Conservation (phyloP, 2,329 filamentous ascomycete genomes). For the Ploettnerulaceae sp. region DNA sequence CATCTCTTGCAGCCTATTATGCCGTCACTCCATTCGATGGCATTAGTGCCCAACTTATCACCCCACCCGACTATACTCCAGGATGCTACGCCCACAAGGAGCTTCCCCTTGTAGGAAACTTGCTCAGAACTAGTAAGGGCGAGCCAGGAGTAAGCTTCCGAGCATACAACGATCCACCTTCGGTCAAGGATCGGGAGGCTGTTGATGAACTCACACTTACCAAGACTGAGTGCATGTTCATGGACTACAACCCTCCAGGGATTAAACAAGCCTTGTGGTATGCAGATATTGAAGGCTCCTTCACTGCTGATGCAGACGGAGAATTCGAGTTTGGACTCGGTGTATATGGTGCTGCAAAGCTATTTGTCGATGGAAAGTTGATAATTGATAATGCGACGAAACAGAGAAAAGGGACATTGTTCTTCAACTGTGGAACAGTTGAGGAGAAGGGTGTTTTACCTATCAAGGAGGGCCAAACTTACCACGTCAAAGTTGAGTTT, state of each 20-base stretch:
- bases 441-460: slow-evolving; percentile 32
- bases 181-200: slow-evolving; percentile 40
- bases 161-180: slow-evolving; percentile 53
- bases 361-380: slow-evolving; percentile 36
- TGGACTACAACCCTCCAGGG: slow-evolving; percentile 45
- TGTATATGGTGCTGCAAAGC: slow-evolving; percentile 33
- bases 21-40: slow-evolving; percentile 69
- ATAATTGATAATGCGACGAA: slow-evolving; percentile 35
- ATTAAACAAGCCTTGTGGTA: slow-evolving; percentile 37
- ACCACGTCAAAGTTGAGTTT: slow-evolving; percentile 39
- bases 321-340: slow-evolving; percentile 34
- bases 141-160: slow-evolving; percentile 51
- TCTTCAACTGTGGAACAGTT: slow-evolving; percentile 33
- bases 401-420: slow-evolving; percentile 32
- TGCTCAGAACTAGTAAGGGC: slow-evolving; percentile 48
- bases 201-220: slow-evolving; percentile 47
- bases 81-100: slow-evolving; percentile 62
- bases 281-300: slow-evolving; percentile 36
- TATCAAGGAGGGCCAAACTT: slow-evolving; percentile 31
- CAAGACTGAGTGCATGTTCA: slow-evolving; percentile 42
- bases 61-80: slow-evolving; percentile 47
- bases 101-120: slow-evolving; percentile 52
- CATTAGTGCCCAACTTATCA: slow-evolving; percentile 51
- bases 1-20: slow-evolving; percentile 56
- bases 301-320: slow-evolving; percentile 30